phyloP scores from a whole-genome alignment of 352 stramenopile genomes.

The Pythium utonaiense region DNA sequence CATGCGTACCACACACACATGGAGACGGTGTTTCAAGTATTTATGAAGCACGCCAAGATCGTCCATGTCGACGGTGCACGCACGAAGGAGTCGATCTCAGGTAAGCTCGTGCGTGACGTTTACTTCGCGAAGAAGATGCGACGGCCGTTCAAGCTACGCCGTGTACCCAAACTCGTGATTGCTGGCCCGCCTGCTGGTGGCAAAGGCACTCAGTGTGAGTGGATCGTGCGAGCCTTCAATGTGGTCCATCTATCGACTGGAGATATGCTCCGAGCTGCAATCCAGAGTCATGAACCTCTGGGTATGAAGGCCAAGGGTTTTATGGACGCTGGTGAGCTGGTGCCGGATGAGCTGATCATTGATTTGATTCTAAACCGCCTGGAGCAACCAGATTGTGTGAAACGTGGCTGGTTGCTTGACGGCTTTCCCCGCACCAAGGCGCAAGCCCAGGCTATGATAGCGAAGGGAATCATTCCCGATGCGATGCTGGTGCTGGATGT shows the following conservation, averaged over 20 bases:
- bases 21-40: conserved; percentile 67
- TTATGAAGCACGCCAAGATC: conserved; percentile 63
- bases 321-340: conserved; percentile 91
- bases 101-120: conserved; percentile 46
- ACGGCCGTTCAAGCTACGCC: conserved; percentile 34
- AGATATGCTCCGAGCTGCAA: conserved; percentile 92
- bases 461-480: conserved; percentile 82
- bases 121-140: conserved; percentile 46
- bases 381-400: conserved; percentile 52
- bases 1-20: conserved; percentile 78
- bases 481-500: conserved; percentile 94
- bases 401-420: conserved; percentile 90
- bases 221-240: conserved; percentile 85
- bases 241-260: conserved; percentile 94
- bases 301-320: conserved; percentile 86
- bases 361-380: conserved; percentile 90
- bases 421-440: conserved; percentile 91
- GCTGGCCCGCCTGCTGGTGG: conserved; percentile 90
- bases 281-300: conserved; percentile 55
- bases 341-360: conserved; percentile 95
- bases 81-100: conserved; percentile 35
- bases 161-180: conserved; percentile 85
- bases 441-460: conserved; percentile 69
- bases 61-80: conserved; percentile 70
- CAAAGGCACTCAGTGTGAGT: conserved; percentile 96